Base-by-base conservation (phyloP, 768 basidiomycete genomes). In the Trametes elegans region DNA sequence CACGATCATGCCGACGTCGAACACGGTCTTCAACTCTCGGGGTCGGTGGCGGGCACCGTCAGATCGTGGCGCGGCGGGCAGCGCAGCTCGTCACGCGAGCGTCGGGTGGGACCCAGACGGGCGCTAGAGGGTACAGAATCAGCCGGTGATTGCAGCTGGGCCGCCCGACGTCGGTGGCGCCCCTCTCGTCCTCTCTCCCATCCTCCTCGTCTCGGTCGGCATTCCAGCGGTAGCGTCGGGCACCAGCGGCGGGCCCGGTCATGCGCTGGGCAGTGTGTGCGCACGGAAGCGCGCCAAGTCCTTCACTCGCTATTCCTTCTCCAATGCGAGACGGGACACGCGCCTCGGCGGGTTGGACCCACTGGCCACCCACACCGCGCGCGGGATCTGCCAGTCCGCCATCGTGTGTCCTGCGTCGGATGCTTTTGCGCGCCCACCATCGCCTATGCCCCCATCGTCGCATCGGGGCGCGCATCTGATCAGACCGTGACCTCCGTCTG, bases 91-190 rank as follows among this genome's bases (percentile, higher is more conserved):
- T 51, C 50, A 23, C 38, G 49, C 49, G 50, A 52, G 35, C 41
- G 23, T 16, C 41, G 41, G 31, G 24, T 10, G 40, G 40, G 28
- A 9, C 5, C 14, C 11, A 21, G 18, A 23, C 21, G 49, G 40
- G 49, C 49, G 49, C 29, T 14, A 39, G 23, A 10, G 16, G 21
- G 13, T 10, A 51, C n/a, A 31, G 49, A 36, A 52, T 52, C 50
- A 44, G 41, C 41, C 50, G 50, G 16, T 52, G 42, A 43, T 24
- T n/a, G 41, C 41, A 13, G 28, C 27, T 9, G 23, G 21, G 46
- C 23, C 19, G 23, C 13, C 16, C 23, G 19, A 52, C 50, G 50
- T 52, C 29, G 50, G 50, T 52, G 50, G 50, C 50, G 50, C 42
- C 11, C 50, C 21, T 24, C 18, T 43, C 42, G 29, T 24, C 49